phyloP scores from a whole-genome alignment of 2,329 filamentous ascomycete genomes.

The Orbilia ellipsospora region DNA sequence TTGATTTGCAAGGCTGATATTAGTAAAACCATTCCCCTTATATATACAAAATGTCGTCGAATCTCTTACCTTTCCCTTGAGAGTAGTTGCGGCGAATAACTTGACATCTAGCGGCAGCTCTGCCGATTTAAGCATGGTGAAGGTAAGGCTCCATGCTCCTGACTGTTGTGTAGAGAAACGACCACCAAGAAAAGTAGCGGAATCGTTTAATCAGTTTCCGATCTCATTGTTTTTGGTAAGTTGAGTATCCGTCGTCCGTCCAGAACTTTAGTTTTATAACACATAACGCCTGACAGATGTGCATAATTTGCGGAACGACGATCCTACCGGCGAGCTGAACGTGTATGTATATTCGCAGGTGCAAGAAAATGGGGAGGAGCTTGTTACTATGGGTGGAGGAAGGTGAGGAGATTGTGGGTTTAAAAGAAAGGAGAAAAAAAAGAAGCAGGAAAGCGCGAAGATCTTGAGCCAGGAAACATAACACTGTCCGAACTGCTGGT shows the following conservation, averaged over 20 bases:
- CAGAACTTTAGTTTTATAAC: conserved; percentile 43
- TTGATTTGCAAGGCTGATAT: conserved; percentile 54
- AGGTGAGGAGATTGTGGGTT: neutral
- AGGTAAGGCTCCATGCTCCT: conserved; percentile 89
- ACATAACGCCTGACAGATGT: conserved; percentile 44
- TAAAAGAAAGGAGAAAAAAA: conserved; percentile 13
- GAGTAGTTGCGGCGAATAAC: conserved; percentile 93
- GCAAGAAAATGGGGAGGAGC: conserved; percentile 20
- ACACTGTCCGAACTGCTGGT: conserved; percentile 45
- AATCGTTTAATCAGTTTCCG: conserved; percentile 49
- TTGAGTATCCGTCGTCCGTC: conserved; percentile 49
- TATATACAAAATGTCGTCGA: conserved; percentile 3
- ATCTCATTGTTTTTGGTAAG: conserved; percentile 34
- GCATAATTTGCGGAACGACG: conserved; percentile 32
- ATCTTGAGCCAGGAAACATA: conserved; percentile 52
- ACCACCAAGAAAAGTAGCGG: conserved; percentile 21
- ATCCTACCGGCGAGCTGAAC: conserved; percentile 38
- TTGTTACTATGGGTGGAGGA: conserved; percentile 18
- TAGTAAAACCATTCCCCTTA: neutral
- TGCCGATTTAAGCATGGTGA: conserved; percentile 84
- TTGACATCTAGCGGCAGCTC: conserved; percentile 81
- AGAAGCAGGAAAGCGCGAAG: conserved; percentile 27
- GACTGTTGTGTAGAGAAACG: conserved; percentile 68
- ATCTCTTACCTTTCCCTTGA: conserved; percentile 89
- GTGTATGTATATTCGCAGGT: conserved; percentile 29